A percentile compares a stretch with the other conserved stretches of the same genome.
Conservation (phyloP, 2,329 filamentous ascomycete species). For the Metarhizium album region DNA sequence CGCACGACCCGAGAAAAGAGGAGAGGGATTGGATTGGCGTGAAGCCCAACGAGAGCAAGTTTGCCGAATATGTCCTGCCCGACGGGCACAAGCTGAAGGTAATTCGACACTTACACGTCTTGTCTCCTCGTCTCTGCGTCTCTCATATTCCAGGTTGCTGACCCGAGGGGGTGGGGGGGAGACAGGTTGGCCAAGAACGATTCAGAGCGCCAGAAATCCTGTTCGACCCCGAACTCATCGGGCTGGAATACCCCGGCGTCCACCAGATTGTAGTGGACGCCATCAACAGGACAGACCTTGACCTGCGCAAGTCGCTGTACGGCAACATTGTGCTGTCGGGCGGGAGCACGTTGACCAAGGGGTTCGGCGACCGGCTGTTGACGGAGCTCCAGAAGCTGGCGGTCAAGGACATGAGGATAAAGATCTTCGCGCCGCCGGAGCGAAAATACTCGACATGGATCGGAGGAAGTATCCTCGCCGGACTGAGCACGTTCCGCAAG, state of each 20-base stretch:
- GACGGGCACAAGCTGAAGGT: constrained; percentile 93
- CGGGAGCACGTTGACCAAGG: constrained; percentile 90
- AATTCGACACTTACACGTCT: constrained; percentile 1
- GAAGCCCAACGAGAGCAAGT: constrained; percentile 67
- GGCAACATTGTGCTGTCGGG: constrained; percentile 96
- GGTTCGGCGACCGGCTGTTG: constrained; percentile 86
- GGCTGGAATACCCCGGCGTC: constrained; percentile 90
- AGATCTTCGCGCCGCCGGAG: constrained; percentile 96
- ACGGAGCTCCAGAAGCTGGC: constrained; percentile 87
- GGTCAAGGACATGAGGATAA: constrained; percentile 98
- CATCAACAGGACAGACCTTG: constrained; percentile 89
- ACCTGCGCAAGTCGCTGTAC: constrained; percentile 86
- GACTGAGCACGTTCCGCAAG: constrained; percentile 97
- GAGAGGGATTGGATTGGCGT: constrained; percentile 90
- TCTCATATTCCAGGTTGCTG: too few relatives aligned
- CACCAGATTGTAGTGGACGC: constrained; percentile 97
- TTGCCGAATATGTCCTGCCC: constrained; percentile 78
- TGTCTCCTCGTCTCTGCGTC: background rate
- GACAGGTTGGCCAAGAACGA: constrained; percentile 76
- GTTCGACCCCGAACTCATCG: constrained; percentile 94
- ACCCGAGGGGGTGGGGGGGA: too few relatives aligned
- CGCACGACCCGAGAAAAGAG: constrained; percentile 80
- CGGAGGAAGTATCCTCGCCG: constrained; percentile 91
- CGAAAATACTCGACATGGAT: constrained; percentile 99
- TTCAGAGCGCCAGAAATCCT: constrained; percentile 96